Evolutionary conservation across 805 yeast species (phyloP).

Genomic region (Wickerhamomyces canadensis): DNA sequence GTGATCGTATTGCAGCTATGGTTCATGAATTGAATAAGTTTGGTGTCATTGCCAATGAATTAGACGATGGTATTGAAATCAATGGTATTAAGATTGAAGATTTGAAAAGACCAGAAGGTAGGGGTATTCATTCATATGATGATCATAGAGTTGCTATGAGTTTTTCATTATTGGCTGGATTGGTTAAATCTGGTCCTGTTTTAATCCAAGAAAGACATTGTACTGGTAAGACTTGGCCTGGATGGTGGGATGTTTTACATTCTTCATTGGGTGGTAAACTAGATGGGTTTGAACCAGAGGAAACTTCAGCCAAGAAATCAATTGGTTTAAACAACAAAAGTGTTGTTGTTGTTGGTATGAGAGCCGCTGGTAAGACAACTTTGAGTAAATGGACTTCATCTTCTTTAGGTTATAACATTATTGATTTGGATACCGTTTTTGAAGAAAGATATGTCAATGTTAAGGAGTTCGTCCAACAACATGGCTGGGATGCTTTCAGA

Average conservation of each 20-base stretch:
- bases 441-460: conserved; percentile 52
- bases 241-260: conserved; percentile 96
- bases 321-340: conserved; percentile 36
- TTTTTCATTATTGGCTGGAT: conserved; percentile 80
- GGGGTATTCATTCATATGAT: conserved; percentile 76
- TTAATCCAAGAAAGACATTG: conserved; percentile 81
- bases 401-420: conserved; percentile 55
- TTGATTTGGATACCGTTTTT: conserved; percentile 74
- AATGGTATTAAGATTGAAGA: conserved; percentile 54
- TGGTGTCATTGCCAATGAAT: conserved; percentile 80
- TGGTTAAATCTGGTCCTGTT: conserved; percentile 48
- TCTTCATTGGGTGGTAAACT: conserved; percentile 57
- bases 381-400: conserved; percentile 75
- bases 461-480: conserved; percentile 49
- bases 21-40: conserved; percentile 80
- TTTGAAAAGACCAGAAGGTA: conserved; percentile 48
- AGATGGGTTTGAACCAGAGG: conserved; percentile 69
- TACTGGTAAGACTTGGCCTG: conserved; percentile 99
- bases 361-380: conserved; percentile 95
- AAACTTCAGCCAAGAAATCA: conserved; percentile 14
- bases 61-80: conserved; percentile 89
- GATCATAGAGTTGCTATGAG: conserved; percentile 99
- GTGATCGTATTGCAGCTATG: conserved; percentile 96
- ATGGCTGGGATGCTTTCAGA: conserved; percentile 91
- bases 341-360: conserved; percentile 88